Evolutionary conservation across 768 basidiomycete genomes (phyloP).

Genomic region (Boletus vermiculosoides): DNA sequence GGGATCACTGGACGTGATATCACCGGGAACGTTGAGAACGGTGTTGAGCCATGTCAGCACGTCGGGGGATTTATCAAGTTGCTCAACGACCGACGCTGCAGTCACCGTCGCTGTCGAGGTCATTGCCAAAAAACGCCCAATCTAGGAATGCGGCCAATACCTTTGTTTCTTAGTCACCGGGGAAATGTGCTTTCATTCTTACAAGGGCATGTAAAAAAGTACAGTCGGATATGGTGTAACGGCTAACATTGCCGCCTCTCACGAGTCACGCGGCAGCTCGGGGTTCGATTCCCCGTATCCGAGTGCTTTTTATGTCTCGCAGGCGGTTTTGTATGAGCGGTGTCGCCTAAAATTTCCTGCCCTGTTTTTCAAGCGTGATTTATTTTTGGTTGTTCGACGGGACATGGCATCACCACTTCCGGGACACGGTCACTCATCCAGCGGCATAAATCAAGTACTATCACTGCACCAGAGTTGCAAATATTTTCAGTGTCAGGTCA

Average conservation of each 20-base stretch:
- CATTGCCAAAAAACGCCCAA: constrained; percentile 9
- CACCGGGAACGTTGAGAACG: constrained; percentile 41
- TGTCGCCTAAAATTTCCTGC: no score
- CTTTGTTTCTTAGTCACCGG: no score
- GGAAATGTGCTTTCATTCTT: no score
- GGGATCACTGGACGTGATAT: constrained; percentile 38
- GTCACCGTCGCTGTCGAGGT: constrained; percentile 22
- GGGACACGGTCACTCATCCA: no score
- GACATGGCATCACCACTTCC: no score
- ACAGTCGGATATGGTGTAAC: constrained; percentile 57
- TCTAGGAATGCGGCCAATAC: neutral
- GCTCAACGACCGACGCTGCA: constrained; percentile 46
- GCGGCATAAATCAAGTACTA: no score
- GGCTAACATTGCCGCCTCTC: constrained; percentile 69
- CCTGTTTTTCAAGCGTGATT: no score
- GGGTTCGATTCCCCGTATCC: constrained; percentile 37
- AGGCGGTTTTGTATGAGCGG: no score
- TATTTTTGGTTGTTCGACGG: no score
- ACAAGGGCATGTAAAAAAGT: neutral
- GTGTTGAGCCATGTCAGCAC: constrained; percentile 74
- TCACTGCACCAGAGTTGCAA: no score
- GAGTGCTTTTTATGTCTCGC: constrained; percentile 7
- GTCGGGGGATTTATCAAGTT: constrained; percentile 60
- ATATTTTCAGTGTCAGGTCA: no score
- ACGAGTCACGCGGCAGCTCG: constrained; percentile 50